Percentiles rank a stretch among this genome's conserved stretches.
phyloP scores from a whole-genome alignment of 2,329 filamentous ascomycete species.

The Apiospora rasikravindrae region DNA sequence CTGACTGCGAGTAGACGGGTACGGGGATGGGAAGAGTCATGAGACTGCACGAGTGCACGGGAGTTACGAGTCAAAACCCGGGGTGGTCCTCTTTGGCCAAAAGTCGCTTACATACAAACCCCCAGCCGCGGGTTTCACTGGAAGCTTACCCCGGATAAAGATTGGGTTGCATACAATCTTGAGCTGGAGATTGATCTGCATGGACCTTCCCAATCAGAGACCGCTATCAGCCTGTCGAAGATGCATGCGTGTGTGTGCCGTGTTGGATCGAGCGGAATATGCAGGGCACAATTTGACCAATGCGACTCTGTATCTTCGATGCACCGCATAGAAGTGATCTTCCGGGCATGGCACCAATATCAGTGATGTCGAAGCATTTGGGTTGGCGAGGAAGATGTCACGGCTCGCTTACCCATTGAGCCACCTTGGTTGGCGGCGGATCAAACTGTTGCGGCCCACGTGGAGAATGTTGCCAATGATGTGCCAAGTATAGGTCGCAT shows the following conservation, averaged over 20 bases:
- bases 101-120: neutral
- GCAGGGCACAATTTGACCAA: neutral
- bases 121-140: neutral
- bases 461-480: neutral
- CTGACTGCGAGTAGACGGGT: no score
- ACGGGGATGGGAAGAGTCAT: slow-evolving; percentile 12
- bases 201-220: neutral
- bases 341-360: neutral
- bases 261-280: neutral
- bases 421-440: neutral
- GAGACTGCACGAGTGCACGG: neutral
- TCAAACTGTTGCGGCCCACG: neutral
- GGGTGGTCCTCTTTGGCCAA: neutral
- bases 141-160: neutral
- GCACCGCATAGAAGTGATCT: neutral
- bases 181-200: neutral
- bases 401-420: neutral
- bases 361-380: neutral
- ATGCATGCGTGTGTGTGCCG: no score
- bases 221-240: neutral
- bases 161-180: neutral
- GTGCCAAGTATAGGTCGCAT: neutral
- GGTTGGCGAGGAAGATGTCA: neutral
- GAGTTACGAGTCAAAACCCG: slow-evolving; percentile 3
- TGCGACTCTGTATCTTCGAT: neutral